phyloP scores from a whole-genome alignment of 2,329 filamentous ascomycete genomes.

The Lachnellula cervina region DNA sequence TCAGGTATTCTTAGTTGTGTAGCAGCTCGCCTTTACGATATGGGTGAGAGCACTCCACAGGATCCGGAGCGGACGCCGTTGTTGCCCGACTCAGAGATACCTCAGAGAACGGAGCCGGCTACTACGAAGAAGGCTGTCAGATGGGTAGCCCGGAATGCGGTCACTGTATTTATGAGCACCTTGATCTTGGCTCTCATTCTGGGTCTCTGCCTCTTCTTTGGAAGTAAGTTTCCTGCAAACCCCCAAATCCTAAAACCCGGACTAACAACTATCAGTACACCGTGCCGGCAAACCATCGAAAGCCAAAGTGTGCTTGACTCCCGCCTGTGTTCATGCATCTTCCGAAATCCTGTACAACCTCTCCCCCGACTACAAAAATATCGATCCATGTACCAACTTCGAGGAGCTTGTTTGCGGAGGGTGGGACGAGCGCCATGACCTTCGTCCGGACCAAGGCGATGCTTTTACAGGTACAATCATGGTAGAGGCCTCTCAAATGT shows the following conservation, averaged over 20 bases:
- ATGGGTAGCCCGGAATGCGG: slow-evolving; percentile 22
- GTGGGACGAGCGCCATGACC: slow-evolving; percentile 59
- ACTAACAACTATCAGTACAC: slow-evolving; percentile 15
- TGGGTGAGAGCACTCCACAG: slow-evolving; percentile 14
- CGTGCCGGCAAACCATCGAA: slow-evolving; percentile 10
- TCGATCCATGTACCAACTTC: slow-evolving; percentile 67
- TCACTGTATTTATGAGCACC: slow-evolving; percentile 21
- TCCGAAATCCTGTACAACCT: slow-evolving; percentile 59
- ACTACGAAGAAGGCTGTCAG: slow-evolving; percentile 11
- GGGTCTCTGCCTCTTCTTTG: slow-evolving; percentile 24
- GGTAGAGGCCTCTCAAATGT: slow-evolving; percentile 53
- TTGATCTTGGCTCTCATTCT: slow-evolving; percentile 25
- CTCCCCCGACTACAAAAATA: slow-evolving; percentile 53
- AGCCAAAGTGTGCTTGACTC: slow-evolving; percentile 45
- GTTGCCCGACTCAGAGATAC: slow-evolving; percentile 11
- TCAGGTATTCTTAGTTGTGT: slow-evolving; percentile 17
- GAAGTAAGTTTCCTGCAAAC: slow-evolving; percentile 12
- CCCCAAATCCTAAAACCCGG: not conserved
- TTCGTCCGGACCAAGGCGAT: slow-evolving; percentile 58
- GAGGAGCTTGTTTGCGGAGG: slow-evolving; percentile 64
- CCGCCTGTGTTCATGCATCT: slow-evolving; percentile 58
- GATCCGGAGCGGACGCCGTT: slow-evolving; percentile 22
- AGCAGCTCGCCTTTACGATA: slow-evolving; percentile 21
- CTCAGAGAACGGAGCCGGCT: not conserved
- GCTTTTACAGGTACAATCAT: slow-evolving; percentile 58